Evolutionary conservation across 495 filamentous ascomycete species (phyloP).

Genomic region (Penicillium malachiteum): DNA sequence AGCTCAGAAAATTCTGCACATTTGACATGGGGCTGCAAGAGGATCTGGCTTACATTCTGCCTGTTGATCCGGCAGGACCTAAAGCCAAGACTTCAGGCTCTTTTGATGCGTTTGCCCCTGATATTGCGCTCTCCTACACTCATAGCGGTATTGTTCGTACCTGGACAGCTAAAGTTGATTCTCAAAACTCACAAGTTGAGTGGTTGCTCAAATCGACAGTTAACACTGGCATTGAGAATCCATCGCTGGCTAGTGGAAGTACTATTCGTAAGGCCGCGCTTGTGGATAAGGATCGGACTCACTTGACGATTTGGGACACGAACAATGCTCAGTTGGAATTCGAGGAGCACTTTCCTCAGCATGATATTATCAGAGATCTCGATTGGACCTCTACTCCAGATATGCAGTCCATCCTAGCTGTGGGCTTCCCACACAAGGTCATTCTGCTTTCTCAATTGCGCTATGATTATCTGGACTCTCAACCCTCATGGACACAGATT

Average conservation of each 20-base stretch:
- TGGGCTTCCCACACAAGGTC: conserved; percentile 85
- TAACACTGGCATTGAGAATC: conserved; percentile 72
- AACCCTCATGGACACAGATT: conserved; percentile 86
- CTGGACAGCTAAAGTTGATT: conserved; percentile 80
- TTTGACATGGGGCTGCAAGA: conserved; percentile 72
- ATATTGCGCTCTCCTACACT: conserved; percentile 87
- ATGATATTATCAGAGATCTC: conserved; percentile 78
- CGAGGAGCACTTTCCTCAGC: conserved; percentile 65
- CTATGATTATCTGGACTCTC: conserved; percentile 87
- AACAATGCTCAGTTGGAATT: conserved; percentile 80
- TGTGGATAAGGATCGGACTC: conserved; percentile 69
- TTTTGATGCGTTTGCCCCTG: conserved; percentile 82
- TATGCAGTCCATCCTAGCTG: conserved; percentile 84
- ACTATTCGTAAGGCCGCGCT: conserved; percentile 85
- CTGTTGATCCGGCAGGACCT: conserved; percentile 86
- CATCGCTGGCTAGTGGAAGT: conserved; percentile 79
- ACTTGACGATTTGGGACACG: conserved; percentile 89
- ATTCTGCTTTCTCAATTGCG: conserved; percentile 86
- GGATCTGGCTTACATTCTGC: conserved; percentile 77
- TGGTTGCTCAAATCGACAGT: conserved; percentile 85
- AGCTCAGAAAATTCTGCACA: conserved; percentile 64
- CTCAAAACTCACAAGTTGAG: conserved; percentile 54
- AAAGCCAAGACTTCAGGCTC: conserved; percentile 71
- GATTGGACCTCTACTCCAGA: conserved; percentile 96
- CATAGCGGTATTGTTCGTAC: conserved; percentile 72